Evolutionary conservation across 108 stramenopile species (phyloP).

Genomic region (Cyclotella sp.): DNA sequence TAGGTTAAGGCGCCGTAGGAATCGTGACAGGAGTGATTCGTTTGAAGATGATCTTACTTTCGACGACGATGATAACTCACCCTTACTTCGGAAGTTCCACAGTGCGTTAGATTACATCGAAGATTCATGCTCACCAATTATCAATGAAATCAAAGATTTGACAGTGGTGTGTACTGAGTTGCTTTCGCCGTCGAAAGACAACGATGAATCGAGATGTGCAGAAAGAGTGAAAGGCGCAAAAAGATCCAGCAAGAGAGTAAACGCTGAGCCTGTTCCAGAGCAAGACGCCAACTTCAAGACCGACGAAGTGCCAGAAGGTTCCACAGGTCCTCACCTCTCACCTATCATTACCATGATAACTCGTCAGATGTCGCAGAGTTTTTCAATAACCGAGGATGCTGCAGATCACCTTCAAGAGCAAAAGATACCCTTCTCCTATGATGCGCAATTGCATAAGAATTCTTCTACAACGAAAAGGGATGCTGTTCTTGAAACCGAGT

Average conservation of each 20-base stretch:
- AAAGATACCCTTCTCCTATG: too few relatives aligned
- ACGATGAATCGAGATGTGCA: not conserved
- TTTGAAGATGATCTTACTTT: constrained; percentile 1
- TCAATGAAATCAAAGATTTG: not conserved
- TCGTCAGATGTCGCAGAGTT: not conserved
- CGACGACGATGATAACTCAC: not conserved
- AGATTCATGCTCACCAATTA: not conserved
- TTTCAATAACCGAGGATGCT: not conserved
- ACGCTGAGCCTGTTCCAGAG: too few relatives aligned
- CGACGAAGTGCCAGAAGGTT: not conserved
- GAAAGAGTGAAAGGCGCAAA: not conserved
- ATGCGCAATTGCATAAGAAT: too few relatives aligned
- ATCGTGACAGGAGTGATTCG: not conserved
- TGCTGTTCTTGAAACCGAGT: not conserved
- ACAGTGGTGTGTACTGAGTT: not conserved
- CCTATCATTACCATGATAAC: not conserved
- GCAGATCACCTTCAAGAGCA: too few relatives aligned
- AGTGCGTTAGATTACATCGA: constrained; percentile 4
- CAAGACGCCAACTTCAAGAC: not conserved
- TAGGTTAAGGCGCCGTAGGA: not conserved
- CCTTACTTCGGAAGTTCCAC: not conserved
- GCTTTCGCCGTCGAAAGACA: not conserved
- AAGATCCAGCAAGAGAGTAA: not conserved
- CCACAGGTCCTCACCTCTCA: not conserved
- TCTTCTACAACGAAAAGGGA: too few relatives aligned